These are phyloP conservation scores for Salix koriyanagi DNA, from an alignment of 345 rosid genomes.

Conservation along the genomic window DNA sequence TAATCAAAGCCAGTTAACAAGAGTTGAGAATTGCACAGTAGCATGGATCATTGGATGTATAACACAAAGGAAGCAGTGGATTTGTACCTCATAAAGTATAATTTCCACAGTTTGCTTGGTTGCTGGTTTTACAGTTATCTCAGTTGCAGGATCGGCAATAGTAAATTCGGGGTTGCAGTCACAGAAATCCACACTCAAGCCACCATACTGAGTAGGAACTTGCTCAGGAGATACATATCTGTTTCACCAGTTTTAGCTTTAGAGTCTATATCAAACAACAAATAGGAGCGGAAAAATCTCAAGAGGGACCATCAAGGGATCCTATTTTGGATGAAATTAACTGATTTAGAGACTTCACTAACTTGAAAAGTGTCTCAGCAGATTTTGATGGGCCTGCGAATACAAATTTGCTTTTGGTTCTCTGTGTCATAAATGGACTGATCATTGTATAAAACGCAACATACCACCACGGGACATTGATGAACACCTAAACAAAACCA, in stretches of 20 bases:
- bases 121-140: conserved; percentile 60
- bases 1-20: neutral
- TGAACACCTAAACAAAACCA: conserved; percentile 50
- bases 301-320: neutral
- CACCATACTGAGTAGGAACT: conserved; percentile 87
- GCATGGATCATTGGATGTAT: neutral
- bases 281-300: neutral
- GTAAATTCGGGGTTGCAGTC: conserved; percentile 79
- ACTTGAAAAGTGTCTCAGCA: conserved; percentile 83
- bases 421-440: conserved; percentile 79
- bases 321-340: neutral
- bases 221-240: conserved; percentile 81
- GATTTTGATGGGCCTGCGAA: conserved; percentile 77
- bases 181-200: conserved; percentile 72
- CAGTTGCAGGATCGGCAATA: conserved; percentile 63
- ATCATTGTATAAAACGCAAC: conserved; percentile 72
- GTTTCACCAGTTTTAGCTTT: conserved; percentile 8
- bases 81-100: conserved; percentile 67
- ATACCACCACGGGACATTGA: conserved; percentile 99
- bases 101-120: conserved; percentile 89
- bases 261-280: neutral
- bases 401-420: conserved; percentile 92
- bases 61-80: neutral
- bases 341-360: conserved; percentile 2
- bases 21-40: neutral